Evolutionary conservation across 2,329 filamentous ascomycete genomes (phyloP).

Genomic region (Beauveria scarabaeidicola): DNA sequence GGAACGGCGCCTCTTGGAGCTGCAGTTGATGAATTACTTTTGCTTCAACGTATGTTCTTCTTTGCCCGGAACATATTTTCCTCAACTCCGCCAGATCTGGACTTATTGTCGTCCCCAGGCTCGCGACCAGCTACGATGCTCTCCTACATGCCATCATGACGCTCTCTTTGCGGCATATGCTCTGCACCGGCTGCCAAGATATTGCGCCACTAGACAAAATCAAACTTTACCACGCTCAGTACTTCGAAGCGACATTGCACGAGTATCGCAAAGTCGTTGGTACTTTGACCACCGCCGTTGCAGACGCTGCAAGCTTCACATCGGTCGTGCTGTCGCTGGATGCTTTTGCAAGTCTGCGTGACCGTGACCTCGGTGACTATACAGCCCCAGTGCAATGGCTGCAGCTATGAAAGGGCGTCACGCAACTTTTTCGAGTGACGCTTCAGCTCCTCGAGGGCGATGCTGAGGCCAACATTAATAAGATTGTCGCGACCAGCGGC

Average conservation of each 20-base stretch:
- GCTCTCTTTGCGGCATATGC: constrained; percentile 15
- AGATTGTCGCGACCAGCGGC: constrained; percentile 11
- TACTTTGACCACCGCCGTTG: constrained; percentile 12
- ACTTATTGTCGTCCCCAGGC: constrained; percentile 13
- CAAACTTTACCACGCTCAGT: constrained; percentile 14
- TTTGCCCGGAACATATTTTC: constrained; percentile 15
- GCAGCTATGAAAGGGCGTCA: constrained; percentile 17
- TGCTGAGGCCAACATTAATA: constrained; percentile 12
- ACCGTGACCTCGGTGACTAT: constrained; percentile 16
- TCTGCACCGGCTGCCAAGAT: neutral
- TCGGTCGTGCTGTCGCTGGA: constrained; percentile 17
- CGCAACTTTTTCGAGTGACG: constrained; percentile 14
- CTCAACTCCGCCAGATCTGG: constrained; percentile 15
- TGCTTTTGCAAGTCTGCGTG: constrained; percentile 15
- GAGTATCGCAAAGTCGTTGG: constrained; percentile 14
- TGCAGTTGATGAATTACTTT: constrained; percentile 18
- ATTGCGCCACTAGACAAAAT: neutral
- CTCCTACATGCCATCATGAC: constrained; percentile 18
- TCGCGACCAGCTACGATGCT: constrained; percentile 18
- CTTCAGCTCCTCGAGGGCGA: constrained; percentile 12
- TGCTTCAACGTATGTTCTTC: constrained; percentile 14
- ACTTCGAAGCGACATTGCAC: constrained; percentile 16
- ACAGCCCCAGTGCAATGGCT: constrained; percentile 19
- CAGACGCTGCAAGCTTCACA: constrained; percentile 17
- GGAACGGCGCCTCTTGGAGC: constrained; percentile 16